Evolutionary conservation across 73 alveolate genomes (phyloP), one percentile per base, ranked within the genome.

Genomic region (Uronychia setigera): DNA sequence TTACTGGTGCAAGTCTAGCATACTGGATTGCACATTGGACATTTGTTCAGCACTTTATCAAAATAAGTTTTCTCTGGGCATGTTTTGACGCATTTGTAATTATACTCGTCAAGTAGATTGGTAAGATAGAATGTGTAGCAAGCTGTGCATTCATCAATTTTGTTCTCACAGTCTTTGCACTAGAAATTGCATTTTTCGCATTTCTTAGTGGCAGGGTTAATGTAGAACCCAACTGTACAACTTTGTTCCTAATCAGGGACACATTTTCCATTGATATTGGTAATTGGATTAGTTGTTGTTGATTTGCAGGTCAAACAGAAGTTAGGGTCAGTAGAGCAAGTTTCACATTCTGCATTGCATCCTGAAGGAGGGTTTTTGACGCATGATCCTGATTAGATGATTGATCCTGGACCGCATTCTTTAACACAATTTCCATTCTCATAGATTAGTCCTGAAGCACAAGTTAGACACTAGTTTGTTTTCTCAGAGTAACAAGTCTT

Each of bases 11-110:
- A 88, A 1, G 76, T 58, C 57, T 46, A n/a, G 67, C 94, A 89
- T 0, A 89, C 94, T n/a, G 86, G 81, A 60, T 89, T 89, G 60
- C 94, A 89, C 35, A 58, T 77, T 26, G 91, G 79, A 59, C 94
- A 89, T 25, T 31, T 31, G 33, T 84, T 78, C 67, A 74, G 30
- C 26, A 13, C 46, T 77, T 46, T 13, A 78, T 84, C 83, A 59
- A 35, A 89, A 67, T 74, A 89, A 1, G 89, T 79, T 0, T 83
- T 86, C 1, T 67, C 35, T 26, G 91, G 85, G 35, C 94, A 89
- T 0, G 60, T 35, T 30, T 77, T 78, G 1, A 89, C 92, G 59
- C 94, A 89, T 58, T 80, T 80, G 80, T 19, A 80, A 58, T 60
- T 80, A 80, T 14, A 33, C 80, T 31, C 9, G 60, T 80, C 87